Base-by-base conservation (phyloP, 1,284 basidiomycete species). In the Leccinum pachyderme region DNA sequence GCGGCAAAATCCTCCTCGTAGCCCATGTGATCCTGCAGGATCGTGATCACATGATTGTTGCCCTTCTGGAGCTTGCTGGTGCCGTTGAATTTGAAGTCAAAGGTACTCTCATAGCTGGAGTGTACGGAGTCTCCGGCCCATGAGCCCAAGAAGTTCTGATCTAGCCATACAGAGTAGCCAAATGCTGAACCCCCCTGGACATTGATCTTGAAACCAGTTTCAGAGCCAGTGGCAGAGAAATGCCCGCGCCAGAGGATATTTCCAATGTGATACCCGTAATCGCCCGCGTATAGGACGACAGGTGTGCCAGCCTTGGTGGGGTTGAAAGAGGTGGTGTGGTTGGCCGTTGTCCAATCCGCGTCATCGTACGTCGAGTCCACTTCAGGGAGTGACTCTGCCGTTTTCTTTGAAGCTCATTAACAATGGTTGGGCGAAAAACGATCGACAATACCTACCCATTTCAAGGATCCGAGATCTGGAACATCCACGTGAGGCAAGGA, bases 241-340 rank as follows among this genome's bases (percentile, higher is more conserved):
- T 77, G 75, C 7, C 73, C 81, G 1, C 80, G 73, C 79, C 80
- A 83, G 24, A 82, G 59, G 49, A 82, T 77, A 59, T 79, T 80
- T n/a, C 81, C 81, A 1, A 75, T 78, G 59, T 82, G 81, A 59
- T 74, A 83, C 5, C 79, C 81, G 59, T 82, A 83, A 43, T 81
- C 78, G 47, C 77, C 75, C 0, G 78, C 76, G 49, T 77, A 81
- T 9, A 83, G 74, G 39, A 78, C 72, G 8, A 75, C 72, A 18
- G 73, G 61, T 2, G 77, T 76, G 8, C 61, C 62, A 11, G 66
- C 70, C 12, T 56, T 53, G 27, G 62, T 68, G n/a, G 76, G 74
- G 53, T 77, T 78, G 47, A 73, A 63, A 3, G 75, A 75, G 18
- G 63, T 70, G 5, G 61, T 73, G 47, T 70, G 68, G 58, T 76